Base-by-base conservation (phyloP, 352 stramenopile species). In the Nothophytophthora sp. region DNA sequence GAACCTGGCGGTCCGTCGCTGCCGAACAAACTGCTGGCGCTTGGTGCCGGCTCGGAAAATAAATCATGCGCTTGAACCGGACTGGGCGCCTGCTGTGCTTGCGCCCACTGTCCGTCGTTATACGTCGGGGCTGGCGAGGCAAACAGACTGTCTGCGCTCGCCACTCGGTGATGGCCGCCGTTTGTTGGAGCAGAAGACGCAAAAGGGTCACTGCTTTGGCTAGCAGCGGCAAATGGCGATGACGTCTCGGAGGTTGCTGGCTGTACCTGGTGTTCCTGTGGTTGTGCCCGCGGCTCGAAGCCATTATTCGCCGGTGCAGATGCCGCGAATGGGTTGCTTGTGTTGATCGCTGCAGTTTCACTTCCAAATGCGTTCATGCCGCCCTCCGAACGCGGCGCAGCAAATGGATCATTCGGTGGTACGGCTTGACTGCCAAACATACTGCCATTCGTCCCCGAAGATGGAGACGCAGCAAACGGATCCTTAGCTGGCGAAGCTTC, bases 21-120 rank as follows among this genome's bases (percentile, higher is more conserved):
- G 37, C 45, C 49, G 48, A 81, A 84, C 36, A 84, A 63, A 47
- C 45, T 71, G 43, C 55, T 72, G 11, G 63, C 48, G 45, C 49
- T 80, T 27, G 63, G 34, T 50, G 63, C n/a, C 12, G 53, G 42
- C 27, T 37, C 60, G n/a, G 63, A 38, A 53, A 77, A 77, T 18
- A 70, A 63, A 39, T 77, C 54, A 5, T 67, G 62, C 3, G 60
- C 41, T 54, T 65, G 67, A 27, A 28, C 52, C 37, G 43, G 50
- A 23, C 55, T 72, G 8, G 53, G 28, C 23, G 38, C 36, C 36
- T 33, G 30, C 18, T 59, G 50, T 25, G 40, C n/a, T 11, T 46
- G 48, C 11, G 47, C 9, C 50, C 43, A 51, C 10, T 54, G 24
- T 46, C 39, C 39, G 36, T 63, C 39, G 36, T 63, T 60, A 38